These are phyloP conservation scores for Ceratocystis albifundus DNA, from an alignment of 2,329 filamentous ascomycete genomes.

Conservation along the genomic window DNA sequence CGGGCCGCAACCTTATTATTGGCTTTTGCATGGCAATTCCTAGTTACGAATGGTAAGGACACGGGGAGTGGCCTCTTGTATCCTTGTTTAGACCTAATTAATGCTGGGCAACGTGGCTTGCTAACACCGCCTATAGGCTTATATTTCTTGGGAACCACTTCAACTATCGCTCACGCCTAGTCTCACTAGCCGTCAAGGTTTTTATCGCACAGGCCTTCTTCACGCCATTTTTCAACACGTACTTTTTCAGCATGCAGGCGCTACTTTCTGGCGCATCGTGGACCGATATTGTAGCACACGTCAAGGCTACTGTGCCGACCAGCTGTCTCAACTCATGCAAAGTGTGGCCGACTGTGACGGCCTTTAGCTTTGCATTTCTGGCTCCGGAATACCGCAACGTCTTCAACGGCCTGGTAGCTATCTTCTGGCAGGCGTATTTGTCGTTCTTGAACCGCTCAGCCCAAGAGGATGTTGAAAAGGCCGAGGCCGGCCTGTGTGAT, in stretches of 20 bases:
- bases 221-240: slow-evolving; percentile 70
- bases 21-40: slow-evolving; percentile 56
- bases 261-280: slow-evolving; percentile 57
- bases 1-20: slow-evolving; percentile 60
- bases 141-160: slow-evolving; percentile 69
- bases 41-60: slow-evolving; percentile 62
- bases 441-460: slow-evolving; percentile 66
- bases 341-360: slow-evolving; percentile 78
- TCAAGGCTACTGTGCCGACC: slow-evolving; percentile 63
- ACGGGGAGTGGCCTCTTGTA: background rate
- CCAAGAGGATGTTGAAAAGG: slow-evolving; percentile 37
- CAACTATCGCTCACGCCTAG: slow-evolving; percentile 63
- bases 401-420: slow-evolving; percentile 66
- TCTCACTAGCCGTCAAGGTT: slow-evolving; percentile 67
- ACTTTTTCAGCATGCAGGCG: slow-evolving; percentile 73
- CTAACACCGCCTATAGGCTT: slow-evolving; percentile 43
- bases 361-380: slow-evolving; percentile 77
- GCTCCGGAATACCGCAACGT: slow-evolving; percentile 67
- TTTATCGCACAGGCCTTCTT: slow-evolving; percentile 68
- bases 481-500: slow-evolving; percentile 7
- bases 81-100: background rate
- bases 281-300: slow-evolving; percentile 54
- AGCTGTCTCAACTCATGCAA: slow-evolving; percentile 72
- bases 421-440: slow-evolving; percentile 89
- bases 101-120: background rate